Percentiles rank a stretch among this genome's conserved stretches.
Conservation (phyloP, 2,329 filamentous ascomycete species). For the Colletotrichum horii region DNA sequence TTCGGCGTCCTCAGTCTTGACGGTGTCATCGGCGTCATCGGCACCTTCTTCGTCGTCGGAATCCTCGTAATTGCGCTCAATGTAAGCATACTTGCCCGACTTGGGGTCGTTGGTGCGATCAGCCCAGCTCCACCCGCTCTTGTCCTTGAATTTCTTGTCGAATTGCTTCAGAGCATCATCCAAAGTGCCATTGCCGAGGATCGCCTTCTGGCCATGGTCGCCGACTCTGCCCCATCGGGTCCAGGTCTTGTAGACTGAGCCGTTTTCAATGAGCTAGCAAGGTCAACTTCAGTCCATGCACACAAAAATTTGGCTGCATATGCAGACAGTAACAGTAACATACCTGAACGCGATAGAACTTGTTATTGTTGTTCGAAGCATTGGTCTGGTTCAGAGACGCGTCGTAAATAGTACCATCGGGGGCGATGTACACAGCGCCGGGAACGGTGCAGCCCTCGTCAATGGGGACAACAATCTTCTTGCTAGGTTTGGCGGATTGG, state of each 20-base stretch:
- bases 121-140: conserved; percentile 63
- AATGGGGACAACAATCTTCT: conserved; percentile 52
- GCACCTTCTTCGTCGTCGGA: conserved; percentile 55
- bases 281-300: not conserved
- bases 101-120: conserved; percentile 61
- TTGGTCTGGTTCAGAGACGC: conserved; percentile 83
- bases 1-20: conserved; percentile 29
- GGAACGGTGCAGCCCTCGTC: conserved; percentile 47
- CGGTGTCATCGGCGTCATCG: conserved; percentile 12
- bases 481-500: conserved; percentile 50
- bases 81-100: conserved; percentile 76
- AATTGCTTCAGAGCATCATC: conserved; percentile 54
- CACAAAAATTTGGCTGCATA: not conserved
- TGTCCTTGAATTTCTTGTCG: conserved; percentile 67
- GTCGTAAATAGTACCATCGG: conserved; percentile 73
- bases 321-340: conserved; percentile 13
- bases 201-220: conserved; percentile 55
- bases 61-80: conserved; percentile 80
- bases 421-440: conserved; percentile 69
- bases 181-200: conserved; percentile 47
- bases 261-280: conserved; percentile 12
- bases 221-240: conserved; percentile 83
- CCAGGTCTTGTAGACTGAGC: conserved; percentile 62
- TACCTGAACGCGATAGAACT: conserved; percentile 80
- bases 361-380: conserved; percentile 75